Evolutionary conservation across 2,329 filamentous ascomycete genomes (phyloP), one percentile per base, ranked within the genome.

Genomic region (Ascochyta rabiei): DNA sequence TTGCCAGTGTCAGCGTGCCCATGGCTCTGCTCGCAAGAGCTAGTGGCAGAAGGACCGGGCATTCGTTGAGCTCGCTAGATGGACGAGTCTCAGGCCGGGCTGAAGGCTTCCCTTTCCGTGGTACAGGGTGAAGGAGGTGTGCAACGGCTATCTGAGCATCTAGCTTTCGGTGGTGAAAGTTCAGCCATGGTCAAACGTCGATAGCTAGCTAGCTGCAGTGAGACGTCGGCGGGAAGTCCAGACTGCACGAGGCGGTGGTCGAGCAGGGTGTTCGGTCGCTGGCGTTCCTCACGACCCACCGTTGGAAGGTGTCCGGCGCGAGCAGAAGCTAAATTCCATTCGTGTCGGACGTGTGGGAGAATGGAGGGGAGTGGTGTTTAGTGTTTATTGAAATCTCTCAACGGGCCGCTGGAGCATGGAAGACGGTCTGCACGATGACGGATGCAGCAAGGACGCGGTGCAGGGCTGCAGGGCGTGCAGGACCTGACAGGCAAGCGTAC

Each of bases 361-460:
- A 52, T 51, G 38, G 53, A 56, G 43, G 46, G 46, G 35, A 37
- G 38, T 50, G 46, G 46, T 46, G 52, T 35, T 35, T 50, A 48
- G 43, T 43, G 46, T 56, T 56, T 56, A 56, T 56, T 28, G 53
- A 52, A 56, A 51, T 38, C 53, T 51, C 47, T 44, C 43, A 51
- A 56, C 53, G 53, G 53, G 53, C 47, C 53, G 53, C 53, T 51
- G 44, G 48, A 49, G 37, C 50, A 55, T 55, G 43, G 48, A 56
- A 47, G 48, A 51, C 47, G 28, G 28, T 46, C 31, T 56, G 48
- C 53, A 52, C 48, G 42, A 39, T 38, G 48, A 51, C 53, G 34
- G 53, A 56, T 51, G 37, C 24, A 56, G 53, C 48, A 40, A 33
- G 43, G 42, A 8, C 34, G 31, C 53, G 38, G 43, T 43, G 53